phyloP scores from a whole-genome alignment of 306 rosid genomes.

The Gastrolobium villosum region DNA sequence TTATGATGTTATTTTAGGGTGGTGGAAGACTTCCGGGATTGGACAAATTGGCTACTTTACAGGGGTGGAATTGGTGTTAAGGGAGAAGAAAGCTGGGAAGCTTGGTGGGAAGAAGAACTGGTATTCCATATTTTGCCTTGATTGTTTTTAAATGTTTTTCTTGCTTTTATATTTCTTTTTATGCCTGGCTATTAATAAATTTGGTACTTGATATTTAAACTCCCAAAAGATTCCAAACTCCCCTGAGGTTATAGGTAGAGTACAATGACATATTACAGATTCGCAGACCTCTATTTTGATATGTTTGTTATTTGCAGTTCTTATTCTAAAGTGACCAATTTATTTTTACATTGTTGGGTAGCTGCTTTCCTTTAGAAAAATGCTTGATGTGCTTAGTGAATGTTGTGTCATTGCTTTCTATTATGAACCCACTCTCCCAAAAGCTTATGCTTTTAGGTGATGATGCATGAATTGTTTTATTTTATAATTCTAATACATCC shows the following conservation, averaged over 20 bases:
- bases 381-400: constrained; percentile 7
- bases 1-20: constrained; percentile 62
- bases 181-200: not conserved
- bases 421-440: too few species aligned
- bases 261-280: constrained; percentile 4
- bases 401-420: constrained; percentile 3
- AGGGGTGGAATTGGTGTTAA: constrained; percentile 97
- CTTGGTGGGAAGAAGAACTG: constrained; percentile 99
- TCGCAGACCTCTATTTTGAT: not conserved
- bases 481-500: too few species aligned
- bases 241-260: not conserved
- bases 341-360: not conserved
- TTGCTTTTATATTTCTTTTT: constrained; percentile 3
- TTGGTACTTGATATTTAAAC: constrained; percentile 16
- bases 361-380: constrained; percentile 10
- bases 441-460: too few species aligned
- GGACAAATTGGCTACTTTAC: constrained; percentile 98
- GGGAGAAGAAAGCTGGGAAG: constrained; percentile 99
- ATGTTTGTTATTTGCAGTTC: not conserved
- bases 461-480: too few species aligned
- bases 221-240: constrained; percentile 10
- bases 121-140: constrained; percentile 53
- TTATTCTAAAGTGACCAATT: not conserved
- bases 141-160: constrained; percentile 26
- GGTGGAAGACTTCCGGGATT: constrained; percentile 90